A percentile compares a stretch with the other conserved stretches of the same genome.
These are phyloP conservation scores for Podospora bellae-mahoneyi DNA, from an alignment of 495 filamentous ascomycete species.

Conservation along the genomic window DNA sequence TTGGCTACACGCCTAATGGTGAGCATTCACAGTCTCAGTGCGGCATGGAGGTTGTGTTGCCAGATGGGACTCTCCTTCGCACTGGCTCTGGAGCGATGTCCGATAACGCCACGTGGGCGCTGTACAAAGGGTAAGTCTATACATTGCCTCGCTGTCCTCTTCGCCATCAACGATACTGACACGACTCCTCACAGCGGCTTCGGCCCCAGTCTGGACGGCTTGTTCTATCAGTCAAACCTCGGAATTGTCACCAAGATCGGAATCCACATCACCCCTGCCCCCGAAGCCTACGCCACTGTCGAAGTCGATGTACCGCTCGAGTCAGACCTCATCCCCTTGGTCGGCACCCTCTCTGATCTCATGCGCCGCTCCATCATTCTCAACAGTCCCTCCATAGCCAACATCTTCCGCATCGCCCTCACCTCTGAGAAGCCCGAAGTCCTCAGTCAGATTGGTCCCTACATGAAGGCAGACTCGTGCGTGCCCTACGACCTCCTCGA, in stretches of 20 bases:
- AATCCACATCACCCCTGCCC: slow-evolving; percentile 31
- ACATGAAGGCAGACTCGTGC: neutral
- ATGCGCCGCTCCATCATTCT: slow-evolving; percentile 45
- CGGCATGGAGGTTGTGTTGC: slow-evolving; percentile 55
- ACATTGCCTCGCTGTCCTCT: no score
- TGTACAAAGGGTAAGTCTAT: slow-evolving; percentile 39
- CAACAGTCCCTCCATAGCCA: slow-evolving; percentile 51
- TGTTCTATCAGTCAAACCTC: slow-evolving; percentile 53
- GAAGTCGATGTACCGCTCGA: slow-evolving; percentile 40
- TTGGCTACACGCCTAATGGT: slow-evolving; percentile 37
- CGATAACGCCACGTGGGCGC: slow-evolving; percentile 45
- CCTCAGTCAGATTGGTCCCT: neutral
- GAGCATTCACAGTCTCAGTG: slow-evolving; percentile 55
- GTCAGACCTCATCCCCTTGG: slow-evolving; percentile 49
- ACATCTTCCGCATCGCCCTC: slow-evolving; percentile 46
- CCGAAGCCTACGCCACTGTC: neutral
- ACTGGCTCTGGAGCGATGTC: slow-evolving; percentile 58
- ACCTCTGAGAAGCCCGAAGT: slow-evolving; percentile 32
- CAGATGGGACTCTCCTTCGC: slow-evolving; percentile 50
- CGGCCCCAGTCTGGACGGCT: slow-evolving; percentile 53
- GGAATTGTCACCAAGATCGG: slow-evolving; percentile 55
- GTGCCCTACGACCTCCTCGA: neutral
- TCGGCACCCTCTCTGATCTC: slow-evolving; percentile 54
- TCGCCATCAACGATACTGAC: no score
- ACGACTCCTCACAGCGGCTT: slow-evolving; percentile 32